Evolutionary conservation across 1,284 basidiomycete species (phyloP).

Genomic region (Austroboletus novae-zelandiae): DNA sequence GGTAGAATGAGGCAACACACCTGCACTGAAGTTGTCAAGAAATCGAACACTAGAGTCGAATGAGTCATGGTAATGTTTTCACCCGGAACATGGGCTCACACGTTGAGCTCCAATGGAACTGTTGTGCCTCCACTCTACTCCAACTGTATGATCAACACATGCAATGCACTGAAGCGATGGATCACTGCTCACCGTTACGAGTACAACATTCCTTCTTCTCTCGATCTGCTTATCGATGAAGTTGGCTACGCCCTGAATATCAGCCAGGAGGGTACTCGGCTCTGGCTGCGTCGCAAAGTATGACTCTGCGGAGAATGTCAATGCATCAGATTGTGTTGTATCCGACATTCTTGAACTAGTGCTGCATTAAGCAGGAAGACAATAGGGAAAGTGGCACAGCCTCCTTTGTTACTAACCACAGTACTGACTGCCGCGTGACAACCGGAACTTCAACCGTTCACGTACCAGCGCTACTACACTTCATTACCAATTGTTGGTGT

Average conservation of each 20-base stretch:
- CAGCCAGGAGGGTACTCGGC: constrained; percentile 66
- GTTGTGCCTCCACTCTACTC: constrained; percentile 91
- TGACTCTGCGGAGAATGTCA: constrained; percentile 73
- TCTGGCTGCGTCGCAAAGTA: constrained; percentile 86
- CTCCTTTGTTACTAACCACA: too few species aligned
- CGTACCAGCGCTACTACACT: constrained; percentile 33
- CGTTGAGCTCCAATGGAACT: constrained; percentile 92
- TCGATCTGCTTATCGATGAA: constrained; percentile 74
- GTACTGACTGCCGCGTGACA: too few species aligned
- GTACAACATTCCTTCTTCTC: constrained; percentile 75
- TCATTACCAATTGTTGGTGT: constrained; percentile 27
- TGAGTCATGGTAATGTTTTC: constrained; percentile 23
- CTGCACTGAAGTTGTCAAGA: constrained; percentile 98
- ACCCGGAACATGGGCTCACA: constrained; percentile 58
- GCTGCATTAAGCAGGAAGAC: not conserved
- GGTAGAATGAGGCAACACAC: constrained; percentile 40
- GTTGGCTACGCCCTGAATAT: constrained; percentile 57
- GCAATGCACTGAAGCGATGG: constrained; percentile 5
- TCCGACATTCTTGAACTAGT: constrained; percentile 13
- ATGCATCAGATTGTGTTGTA: constrained; percentile 11
- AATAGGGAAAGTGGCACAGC: constrained; percentile 10
- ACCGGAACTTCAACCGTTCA: too few species aligned
- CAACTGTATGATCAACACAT: constrained; percentile 4
- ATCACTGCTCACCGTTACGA: constrained; percentile 85
- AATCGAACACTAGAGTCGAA: constrained; percentile 79